A percentile compares a stretch with the other conserved stretches of the same genome.
Conservation (phyloP, 2,329 filamentous ascomycete genomes). For the Exophiala sp. region DNA sequence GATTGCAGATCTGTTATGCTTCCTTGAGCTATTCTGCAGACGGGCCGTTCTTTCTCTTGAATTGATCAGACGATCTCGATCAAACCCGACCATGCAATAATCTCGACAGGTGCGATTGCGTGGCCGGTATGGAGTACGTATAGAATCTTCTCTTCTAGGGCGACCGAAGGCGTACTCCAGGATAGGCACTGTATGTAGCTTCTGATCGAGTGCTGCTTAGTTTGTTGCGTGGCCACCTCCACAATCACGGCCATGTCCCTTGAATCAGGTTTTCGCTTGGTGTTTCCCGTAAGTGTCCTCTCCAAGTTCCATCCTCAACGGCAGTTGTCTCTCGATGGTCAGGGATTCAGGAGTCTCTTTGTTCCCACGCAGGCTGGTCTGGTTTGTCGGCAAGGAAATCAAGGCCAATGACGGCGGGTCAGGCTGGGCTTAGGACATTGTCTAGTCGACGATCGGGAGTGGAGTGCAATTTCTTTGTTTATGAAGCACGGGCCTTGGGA, state of each 20-base stretch:
- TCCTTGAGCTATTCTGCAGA: no score
- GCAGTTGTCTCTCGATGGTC: not conserved
- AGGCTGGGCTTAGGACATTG: constrained; percentile 7
- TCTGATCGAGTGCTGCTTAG: constrained; percentile 5
- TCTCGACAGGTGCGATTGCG: not conserved
- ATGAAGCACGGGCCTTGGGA: constrained; percentile 10
- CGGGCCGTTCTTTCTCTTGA: no score
- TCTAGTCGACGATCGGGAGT: constrained; percentile 19
- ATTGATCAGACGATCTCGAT: not conserved
- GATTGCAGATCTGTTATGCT: no score
- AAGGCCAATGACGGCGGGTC: constrained; percentile 11
- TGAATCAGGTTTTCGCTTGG: not conserved
- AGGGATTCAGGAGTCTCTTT: constrained; percentile 1
- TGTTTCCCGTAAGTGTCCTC: not conserved
- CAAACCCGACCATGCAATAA: not conserved
- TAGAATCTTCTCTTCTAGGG: not conserved
- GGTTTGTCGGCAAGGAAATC: not conserved
- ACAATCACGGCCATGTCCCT: not conserved
- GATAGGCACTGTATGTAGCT: no score
- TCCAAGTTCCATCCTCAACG: not conserved
- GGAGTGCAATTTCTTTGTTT: constrained; percentile 20
- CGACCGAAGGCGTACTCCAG: not conserved
- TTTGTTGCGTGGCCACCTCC: constrained; percentile 10
- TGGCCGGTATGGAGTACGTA: no score
- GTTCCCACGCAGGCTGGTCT: constrained; percentile 7